phyloP scores from a whole-genome alignment of 2,329 filamentous ascomycete genomes.

The Camillea tinctor region DNA sequence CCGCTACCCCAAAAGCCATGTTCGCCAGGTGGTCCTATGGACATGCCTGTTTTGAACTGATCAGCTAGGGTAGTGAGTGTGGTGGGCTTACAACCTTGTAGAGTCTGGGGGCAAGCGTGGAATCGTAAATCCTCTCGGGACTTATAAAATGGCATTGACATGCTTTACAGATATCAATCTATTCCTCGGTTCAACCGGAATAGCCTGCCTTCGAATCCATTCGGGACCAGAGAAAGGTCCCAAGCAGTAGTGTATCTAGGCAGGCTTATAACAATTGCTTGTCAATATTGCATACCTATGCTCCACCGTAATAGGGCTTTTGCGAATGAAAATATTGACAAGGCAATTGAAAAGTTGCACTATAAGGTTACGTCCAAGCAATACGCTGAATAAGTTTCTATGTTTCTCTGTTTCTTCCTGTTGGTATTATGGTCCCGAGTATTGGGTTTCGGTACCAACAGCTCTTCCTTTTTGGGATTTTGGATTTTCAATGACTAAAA shows the following conservation, averaged over 20 bases:
- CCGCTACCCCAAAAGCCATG: neutral
- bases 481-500: neutral
- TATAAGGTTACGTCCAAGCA: too few species aligned
- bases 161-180: neutral
- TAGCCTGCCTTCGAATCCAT: neutral
- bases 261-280: neutral
- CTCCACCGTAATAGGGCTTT: neutral
- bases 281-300: neutral
- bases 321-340: neutral
- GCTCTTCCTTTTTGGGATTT: too few species aligned
- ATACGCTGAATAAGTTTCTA: neutral
- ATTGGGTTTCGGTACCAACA: neutral
- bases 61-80: neutral
- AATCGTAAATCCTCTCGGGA: neutral
- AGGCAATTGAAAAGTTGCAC: too few species aligned
- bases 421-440: too few species aligned
- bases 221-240: neutral
- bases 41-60: neutral
- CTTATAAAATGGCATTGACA: neutral
- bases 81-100: neutral
- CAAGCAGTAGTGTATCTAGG: neutral
- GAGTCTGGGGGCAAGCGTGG: too few species aligned
- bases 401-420: neutral
- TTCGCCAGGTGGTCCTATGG: neutral
- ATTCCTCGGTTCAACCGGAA: neutral